Base-by-base conservation (phyloP, 257 asterid genomes). In the Cynanchum wilfordii region DNA sequence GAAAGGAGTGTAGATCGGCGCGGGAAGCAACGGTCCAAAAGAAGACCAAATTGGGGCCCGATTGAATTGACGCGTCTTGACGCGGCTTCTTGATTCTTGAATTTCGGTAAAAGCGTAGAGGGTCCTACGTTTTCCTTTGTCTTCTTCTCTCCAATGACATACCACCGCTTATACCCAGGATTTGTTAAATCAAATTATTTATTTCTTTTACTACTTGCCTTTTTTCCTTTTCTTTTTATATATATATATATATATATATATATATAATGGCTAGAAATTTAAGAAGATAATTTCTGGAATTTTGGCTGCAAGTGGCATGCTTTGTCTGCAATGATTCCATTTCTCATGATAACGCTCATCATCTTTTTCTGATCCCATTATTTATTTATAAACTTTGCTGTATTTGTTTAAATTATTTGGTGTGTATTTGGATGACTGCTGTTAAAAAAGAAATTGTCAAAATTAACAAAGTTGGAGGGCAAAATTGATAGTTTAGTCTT, bases 81-180 rank as follows among this genome's bases (percentile, higher is more conserved):
- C 83, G 77, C 77, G 78, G 67, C 25, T 74, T 69, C 79, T 76
- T 76, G 81, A 76, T 3, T 16, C 19, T 45, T 12, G 17, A 16
- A 16, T 22, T 68, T 56, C 52, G 10, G 36, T 30, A 68, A 68
- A 67, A 36, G 30, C 16, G 25, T 51, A 19, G 51, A 3, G 7
- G 68, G 56, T 36, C 24, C 74, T 0, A 27, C 20, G 30, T 54
- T 42, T 10, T 36, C 47, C 44, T 66, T 47, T 69, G 73, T 59
- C 63, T 45, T 69, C 62, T 56, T 2, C 6, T 22, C 17, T 15
- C 5, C 11, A 36, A 5, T 19, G 2, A 30, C 33, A 1, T 1
- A 30, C 1, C 33, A 54, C 60, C 38, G 8, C 3, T 52, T 20
- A 10, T 49, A 3, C 19, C 15, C 33, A 5, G 1, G 27, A 33